A percentile compares a stretch with the other conserved stretches of the same genome.
Evolutionary conservation across 2,329 filamentous ascomycete genomes (phyloP).

Genomic region (Alternaria longipes): DNA sequence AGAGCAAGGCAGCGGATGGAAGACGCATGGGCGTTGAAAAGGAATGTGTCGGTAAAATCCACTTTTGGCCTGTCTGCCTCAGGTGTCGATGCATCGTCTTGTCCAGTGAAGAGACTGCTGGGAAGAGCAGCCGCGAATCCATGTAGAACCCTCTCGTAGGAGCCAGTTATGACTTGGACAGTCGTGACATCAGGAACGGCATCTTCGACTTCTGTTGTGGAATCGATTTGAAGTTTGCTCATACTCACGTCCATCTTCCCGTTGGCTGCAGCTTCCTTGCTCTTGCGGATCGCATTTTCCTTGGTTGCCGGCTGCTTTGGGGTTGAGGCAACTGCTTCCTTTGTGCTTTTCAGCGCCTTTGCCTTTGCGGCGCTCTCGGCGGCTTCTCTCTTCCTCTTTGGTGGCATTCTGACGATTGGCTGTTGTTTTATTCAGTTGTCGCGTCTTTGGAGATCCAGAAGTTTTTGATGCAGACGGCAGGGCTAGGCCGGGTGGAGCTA

Average conservation of each 20-base stretch:
- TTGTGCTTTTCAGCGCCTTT: slow-evolving; percentile 40
- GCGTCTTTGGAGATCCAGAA: slow-evolving; percentile 26
- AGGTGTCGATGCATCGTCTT: slow-evolving; percentile 24
- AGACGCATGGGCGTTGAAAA: slow-evolving; percentile 92
- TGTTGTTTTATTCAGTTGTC: slow-evolving; percentile 15
- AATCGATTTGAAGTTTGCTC: slow-evolving; percentile 23
- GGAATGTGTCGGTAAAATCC: slow-evolving; percentile 88
- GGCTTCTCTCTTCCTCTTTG: slow-evolving; percentile 48
- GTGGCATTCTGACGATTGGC: slow-evolving; percentile 35
- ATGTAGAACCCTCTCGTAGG: slow-evolving; percentile 92
- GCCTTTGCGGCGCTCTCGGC: slow-evolving; percentile 26
- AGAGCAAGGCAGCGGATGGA: slow-evolving; percentile 89
- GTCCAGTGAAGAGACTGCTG: slow-evolving; percentile 41
- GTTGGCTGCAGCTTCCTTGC: slow-evolving; percentile 29
- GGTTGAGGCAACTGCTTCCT: slow-evolving; percentile 30
- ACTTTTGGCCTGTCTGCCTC: slow-evolving; percentile 51
- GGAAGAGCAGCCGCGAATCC: slow-evolving; percentile 82
- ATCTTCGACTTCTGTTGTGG: slow-evolving; percentile 16
- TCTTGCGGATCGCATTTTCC: slow-evolving; percentile 24
- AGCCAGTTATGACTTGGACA: slow-evolving; percentile 91
- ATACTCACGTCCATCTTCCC: slow-evolving; percentile 28
- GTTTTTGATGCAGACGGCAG: slow-evolving; percentile 32
- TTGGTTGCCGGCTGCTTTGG: slow-evolving; percentile 30
- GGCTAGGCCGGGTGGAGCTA: slow-evolving; percentile 26
- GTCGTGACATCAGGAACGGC: slow-evolving; percentile 44